A percentile compares a stretch with the other conserved stretches of the same genome.
Conservation (phyloP, 768 basidiomycete genomes). For the Suillus occidentalis region DNA sequence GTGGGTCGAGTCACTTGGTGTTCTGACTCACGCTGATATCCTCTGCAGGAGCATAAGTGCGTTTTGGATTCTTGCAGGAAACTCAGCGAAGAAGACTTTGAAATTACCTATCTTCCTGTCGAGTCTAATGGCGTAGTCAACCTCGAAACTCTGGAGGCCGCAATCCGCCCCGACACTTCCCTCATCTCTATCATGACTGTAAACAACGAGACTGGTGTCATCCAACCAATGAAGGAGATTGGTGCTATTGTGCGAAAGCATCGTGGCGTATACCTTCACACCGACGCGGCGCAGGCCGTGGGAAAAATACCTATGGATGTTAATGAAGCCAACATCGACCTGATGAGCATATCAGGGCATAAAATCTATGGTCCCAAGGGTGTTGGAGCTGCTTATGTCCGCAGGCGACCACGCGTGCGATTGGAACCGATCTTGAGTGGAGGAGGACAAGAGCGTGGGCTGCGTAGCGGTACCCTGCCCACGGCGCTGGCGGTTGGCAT, state of each 20-base stretch:
- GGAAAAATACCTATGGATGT: slow-evolving; percentile 93
- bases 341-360: slow-evolving; percentile 96
- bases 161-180: slow-evolving; percentile 90
- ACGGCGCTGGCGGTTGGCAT: slow-evolving; percentile 87
- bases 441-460: slow-evolving; percentile 95
- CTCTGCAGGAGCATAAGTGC: slow-evolving; percentile 92
- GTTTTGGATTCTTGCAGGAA: slow-evolving; percentile 97
- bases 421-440: slow-evolving; percentile 94
- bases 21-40: not conserved
- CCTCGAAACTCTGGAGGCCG: slow-evolving; percentile 75
- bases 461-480: slow-evolving; percentile 93
- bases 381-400: slow-evolving; percentile 90
- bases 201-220: slow-evolving; percentile 99
- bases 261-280: slow-evolving; percentile 92
- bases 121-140: slow-evolving; percentile 80
- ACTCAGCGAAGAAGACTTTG: slow-evolving; percentile 94
- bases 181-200: slow-evolving; percentile 98
- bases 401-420: slow-evolving; percentile 88
- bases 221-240: slow-evolving; percentile 96
- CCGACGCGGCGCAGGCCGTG: slow-evolving; percentile 94
- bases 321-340: slow-evolving; percentile 92
- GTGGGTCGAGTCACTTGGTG: slow-evolving; percentile 42
- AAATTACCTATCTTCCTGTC: slow-evolving; percentile 97
- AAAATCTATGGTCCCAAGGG: slow-evolving; percentile 99
- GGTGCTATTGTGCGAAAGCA: slow-evolving; percentile 83